phyloP scores from a whole-genome alignment of 2,329 filamentous ascomycete species.

The Arthrobotrys pseudoclavata region DNA sequence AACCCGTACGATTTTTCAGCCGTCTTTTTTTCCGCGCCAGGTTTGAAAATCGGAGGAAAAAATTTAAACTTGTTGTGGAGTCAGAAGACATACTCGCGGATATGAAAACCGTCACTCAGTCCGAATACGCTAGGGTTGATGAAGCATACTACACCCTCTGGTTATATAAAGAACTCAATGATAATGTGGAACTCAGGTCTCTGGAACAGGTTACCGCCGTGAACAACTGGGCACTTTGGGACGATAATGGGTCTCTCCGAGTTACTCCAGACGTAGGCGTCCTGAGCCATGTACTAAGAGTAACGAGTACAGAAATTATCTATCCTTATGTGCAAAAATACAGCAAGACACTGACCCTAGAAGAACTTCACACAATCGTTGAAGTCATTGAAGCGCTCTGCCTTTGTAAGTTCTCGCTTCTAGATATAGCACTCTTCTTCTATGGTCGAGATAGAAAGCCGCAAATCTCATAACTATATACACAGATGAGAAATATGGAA shows the following conservation, averaged over 20 bases:
- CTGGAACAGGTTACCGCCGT: background rate
- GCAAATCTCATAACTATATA: background rate
- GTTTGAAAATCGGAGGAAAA: conserved; percentile 3
- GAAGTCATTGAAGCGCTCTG: conserved; percentile 7
- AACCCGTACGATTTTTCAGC: conserved; percentile 32
- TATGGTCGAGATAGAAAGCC: background rate
- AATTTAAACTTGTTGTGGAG: background rate
- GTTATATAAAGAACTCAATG: conserved; percentile 40
- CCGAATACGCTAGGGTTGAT: conserved; percentile 45
- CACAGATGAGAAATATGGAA: conserved; percentile 38
- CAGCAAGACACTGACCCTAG: background rate
- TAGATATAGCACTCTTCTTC: conserved; percentile 11
- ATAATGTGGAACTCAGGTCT: background rate
- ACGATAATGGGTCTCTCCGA: conserved; percentile 12
- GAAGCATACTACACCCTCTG: conserved; percentile 49
- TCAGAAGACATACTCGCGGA: background rate
- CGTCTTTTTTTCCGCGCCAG: conserved; percentile 30
- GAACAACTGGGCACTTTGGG: conserved; percentile 33
- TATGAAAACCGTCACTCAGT: conserved; percentile 28
- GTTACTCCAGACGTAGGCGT: conserved; percentile 34
- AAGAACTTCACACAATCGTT: conserved; percentile 4
- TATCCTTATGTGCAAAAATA: conserved; percentile 24
- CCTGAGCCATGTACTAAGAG: conserved; percentile 18
- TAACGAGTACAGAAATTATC: conserved; percentile 36
- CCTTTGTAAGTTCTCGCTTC: conserved; percentile 36